phyloP scores from a whole-genome alignment of 208 protist species.

The Acanthamoeba sp. region DNA sequence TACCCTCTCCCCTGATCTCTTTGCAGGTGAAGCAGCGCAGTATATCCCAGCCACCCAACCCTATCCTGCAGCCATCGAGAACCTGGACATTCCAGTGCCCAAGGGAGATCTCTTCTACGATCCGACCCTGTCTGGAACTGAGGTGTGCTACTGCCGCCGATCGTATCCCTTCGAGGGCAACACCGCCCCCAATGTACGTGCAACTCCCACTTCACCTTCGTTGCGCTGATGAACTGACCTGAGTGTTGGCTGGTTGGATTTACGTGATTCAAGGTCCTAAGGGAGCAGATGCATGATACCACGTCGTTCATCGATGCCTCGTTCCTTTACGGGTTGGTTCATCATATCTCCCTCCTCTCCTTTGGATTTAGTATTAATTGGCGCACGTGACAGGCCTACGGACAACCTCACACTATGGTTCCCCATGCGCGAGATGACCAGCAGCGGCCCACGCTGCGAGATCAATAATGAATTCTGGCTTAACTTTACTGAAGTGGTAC shows the following conservation, averaged over 20 bases:
- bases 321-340: conserved; percentile 8
- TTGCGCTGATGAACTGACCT: too few species aligned
- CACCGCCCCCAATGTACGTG: not conserved
- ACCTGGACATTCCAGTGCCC: not conserved
- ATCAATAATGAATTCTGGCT: conserved; percentile 18
- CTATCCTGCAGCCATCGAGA: not conserved
- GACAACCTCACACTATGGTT: not conserved
- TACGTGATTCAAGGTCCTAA: not conserved
- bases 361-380: not conserved
- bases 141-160: not conserved
- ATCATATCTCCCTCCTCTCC: not conserved
- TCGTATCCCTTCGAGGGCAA: conserved; percentile 16
- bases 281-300: not conserved
- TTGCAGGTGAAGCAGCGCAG: not conserved
- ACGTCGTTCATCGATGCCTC: conserved; percentile 19
- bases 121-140: not conserved
- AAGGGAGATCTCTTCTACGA: not conserved
- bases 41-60: not conserved
- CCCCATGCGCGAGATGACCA: conserved; percentile 5
- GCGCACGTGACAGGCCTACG: not conserved
- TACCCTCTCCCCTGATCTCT: too few species aligned
- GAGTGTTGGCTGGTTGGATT: not conserved
- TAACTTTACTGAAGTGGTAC: not conserved
- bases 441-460: not conserved
- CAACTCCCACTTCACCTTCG: not conserved